These are phyloP conservation scores for Chaetomiaceae sp. DNA, from an alignment of 2,329 filamentous ascomycete genomes.

Conservation along the genomic window DNA sequence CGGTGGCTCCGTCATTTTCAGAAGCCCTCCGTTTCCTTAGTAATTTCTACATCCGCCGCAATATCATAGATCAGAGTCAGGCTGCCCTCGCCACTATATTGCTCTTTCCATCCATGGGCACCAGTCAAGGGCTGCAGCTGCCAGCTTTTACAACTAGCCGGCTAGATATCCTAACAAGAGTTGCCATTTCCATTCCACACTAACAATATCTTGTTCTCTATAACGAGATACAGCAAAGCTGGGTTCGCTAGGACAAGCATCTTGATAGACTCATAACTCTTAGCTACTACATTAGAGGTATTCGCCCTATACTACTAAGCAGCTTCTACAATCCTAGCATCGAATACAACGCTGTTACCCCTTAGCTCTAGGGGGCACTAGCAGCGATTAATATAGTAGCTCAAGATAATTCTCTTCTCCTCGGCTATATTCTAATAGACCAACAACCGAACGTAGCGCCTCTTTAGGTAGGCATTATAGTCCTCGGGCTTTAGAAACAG, in stretches of 20 bases:
- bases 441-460: slow-evolving; percentile 23
- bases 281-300: slow-evolving; percentile 14
- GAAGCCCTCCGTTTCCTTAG: slow-evolving; percentile 23
- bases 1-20: slow-evolving; percentile 13
- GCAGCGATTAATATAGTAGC: slow-evolving; percentile 24
- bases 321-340: slow-evolving; percentile 28
- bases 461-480: slow-evolving; percentile 28
- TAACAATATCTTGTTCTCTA: too few relatives aligned
- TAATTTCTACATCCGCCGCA: slow-evolving; percentile 22
- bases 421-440: slow-evolving; percentile 28
- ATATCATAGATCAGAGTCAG: slow-evolving; percentile 23
- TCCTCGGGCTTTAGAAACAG: slow-evolving; percentile 18
- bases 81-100: slow-evolving; percentile 26
- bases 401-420: slow-evolving; percentile 3
- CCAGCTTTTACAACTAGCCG: slow-evolving; percentile 6
- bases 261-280: slow-evolving; percentile 25
- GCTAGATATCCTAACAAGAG: not conserved
- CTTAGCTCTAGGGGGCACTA: slow-evolving; percentile 29
- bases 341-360: slow-evolving; percentile 28
- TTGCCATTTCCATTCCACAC: not conserved
- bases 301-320: slow-evolving; percentile 26
- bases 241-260: not conserved
- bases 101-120: slow-evolving; percentile 21
- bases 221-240: too few relatives aligned
- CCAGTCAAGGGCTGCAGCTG: slow-evolving; percentile 8